These are phyloP conservation scores for Yueomyces sp. DNA, from an alignment of 805 yeast genomes.

Conservation along the genomic window DNA sequence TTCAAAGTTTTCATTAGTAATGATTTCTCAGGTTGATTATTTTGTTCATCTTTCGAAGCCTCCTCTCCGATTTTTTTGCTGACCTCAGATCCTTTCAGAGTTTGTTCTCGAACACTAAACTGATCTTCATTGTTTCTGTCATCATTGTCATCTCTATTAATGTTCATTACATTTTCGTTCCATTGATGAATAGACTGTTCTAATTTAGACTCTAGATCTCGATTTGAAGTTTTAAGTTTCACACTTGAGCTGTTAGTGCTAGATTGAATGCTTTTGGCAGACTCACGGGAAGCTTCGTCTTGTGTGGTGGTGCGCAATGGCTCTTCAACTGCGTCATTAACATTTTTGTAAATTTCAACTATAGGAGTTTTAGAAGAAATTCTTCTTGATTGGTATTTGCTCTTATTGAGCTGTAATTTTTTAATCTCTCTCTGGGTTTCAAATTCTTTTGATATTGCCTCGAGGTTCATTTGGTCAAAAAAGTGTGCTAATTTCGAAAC, in stretches of 20 bases:
- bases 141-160: not conserved
- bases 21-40: constrained; percentile 41
- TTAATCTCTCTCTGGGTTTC: constrained; percentile 78
- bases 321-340: constrained; percentile 73
- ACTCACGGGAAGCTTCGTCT: constrained; percentile 4
- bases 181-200: constrained; percentile 21
- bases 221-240: not conserved
- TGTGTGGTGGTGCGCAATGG: constrained; percentile 22
- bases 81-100: not conserved
- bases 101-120: not conserved
- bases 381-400: constrained; percentile 55
- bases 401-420: constrained; percentile 43
- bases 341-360: constrained; percentile 81
- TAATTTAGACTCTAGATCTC: constrained; percentile 17
- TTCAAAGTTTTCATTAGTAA: constrained; percentile 74
- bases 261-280: not conserved
- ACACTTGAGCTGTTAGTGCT: not conserved
- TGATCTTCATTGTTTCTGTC: not conserved
- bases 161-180: constrained; percentile 15
- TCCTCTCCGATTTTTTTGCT: not conserved
- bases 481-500: constrained; percentile 56
- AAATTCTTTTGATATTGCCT: constrained; percentile 71
- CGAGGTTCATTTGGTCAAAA: constrained; percentile 66
- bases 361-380: constrained; percentile 69
- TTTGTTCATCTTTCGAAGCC: not conserved